Base-by-base conservation (phyloP, 2,329 filamentous ascomycete species). In the Neocucurbitaria cava region DNA sequence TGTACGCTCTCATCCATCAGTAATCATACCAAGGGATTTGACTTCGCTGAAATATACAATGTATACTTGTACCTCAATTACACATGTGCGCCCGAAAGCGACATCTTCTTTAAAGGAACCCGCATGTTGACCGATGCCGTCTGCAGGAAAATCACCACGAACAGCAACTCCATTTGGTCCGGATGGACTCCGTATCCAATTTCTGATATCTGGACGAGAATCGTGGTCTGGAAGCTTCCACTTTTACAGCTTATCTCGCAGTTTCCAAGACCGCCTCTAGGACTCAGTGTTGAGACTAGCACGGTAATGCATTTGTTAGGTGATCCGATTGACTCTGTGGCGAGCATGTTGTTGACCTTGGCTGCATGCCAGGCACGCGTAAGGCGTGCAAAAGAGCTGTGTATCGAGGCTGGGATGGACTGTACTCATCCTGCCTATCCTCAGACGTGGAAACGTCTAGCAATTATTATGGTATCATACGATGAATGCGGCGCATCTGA, bases 401-500 rank as follows among this genome's bases (percentile, higher is more conserved):
- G 60, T 40, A 6, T 13, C 8, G 38, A 41, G 6, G 47, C 39
- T 3, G 52, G 50, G 5, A 54, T 59, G 4, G 17, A 24, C 1
- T 36, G 20, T 24, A 26, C 21, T 2, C 13, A 54, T 36, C 28
- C 49, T 15, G 52, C 54, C 10, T 65, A 58, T 38, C n/a, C 47
- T 10, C 43, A 33, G 5, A 59, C 54, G 1, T 65, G 60, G 62
- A 65, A 63, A 28, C 49, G 54, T 18, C 26, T 65, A 20, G 56
- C 62, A 10, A 56, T 65, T 40, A 57, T 65, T 9, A 61, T 65
- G 58, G 51, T 59, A 1, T 63, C 62, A 6, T 65, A 65, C 33
- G 62, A 65, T 38, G 62, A 65, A 11, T 65, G 62, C 33, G 62
- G 62, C 11, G 47, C 46, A 21, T 31, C 50, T 3, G 49, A 61